Evolutionary conservation across 2,329 filamentous ascomycete genomes (phyloP), one percentile per base, ranked within the genome.

Genomic region (Aspergillus japonicus): DNA sequence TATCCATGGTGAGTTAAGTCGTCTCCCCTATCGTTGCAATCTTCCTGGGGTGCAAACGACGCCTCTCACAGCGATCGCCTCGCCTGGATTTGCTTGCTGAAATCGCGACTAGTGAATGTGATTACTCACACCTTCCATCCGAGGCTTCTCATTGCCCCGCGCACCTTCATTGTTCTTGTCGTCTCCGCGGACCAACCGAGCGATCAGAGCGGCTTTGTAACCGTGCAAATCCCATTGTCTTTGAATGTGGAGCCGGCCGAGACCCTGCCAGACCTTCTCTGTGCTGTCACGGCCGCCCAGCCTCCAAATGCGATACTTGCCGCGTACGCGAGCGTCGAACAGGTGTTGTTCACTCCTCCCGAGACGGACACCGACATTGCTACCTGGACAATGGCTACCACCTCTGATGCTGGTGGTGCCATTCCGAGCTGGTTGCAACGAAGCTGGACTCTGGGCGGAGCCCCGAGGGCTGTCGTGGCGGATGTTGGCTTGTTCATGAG

Each of bases 401-500:
- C 71, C 10, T 75, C 73, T 16, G 67, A 76, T 58, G 72, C 75
- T 10, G 70, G 71, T 10, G 74, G 74, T 3, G 69, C 64, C 24
- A 76, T 76, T 55, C 74, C 74, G 11, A 64, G 66, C 59, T 75
- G 72, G 70, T 62, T 77, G 60, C 73, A 77, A 63, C 67, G 73
- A 50, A 77, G 66, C 57, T 75, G 71, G 73, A 70, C 64, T 21
- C 61, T 76, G 60, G 71, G 74, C 23, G 74, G 74, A 23, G 69
- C 74, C 44, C 73, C 75, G 2, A 70, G 67, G 47, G 74, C 75
- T 26, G 69, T 77, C 54, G 73, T 75, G 21, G 71, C 69, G 16
- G 73, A 76, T 68, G 75, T 77, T 56, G 73, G 73, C n/a, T 68
- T 75, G 50, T 77, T 77, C 62, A 64, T 77, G 49, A 62, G 62